These are phyloP conservation scores for Reutealis trisperma DNA, from an alignment of 345 rosid genomes.

Conservation along the genomic window DNA sequence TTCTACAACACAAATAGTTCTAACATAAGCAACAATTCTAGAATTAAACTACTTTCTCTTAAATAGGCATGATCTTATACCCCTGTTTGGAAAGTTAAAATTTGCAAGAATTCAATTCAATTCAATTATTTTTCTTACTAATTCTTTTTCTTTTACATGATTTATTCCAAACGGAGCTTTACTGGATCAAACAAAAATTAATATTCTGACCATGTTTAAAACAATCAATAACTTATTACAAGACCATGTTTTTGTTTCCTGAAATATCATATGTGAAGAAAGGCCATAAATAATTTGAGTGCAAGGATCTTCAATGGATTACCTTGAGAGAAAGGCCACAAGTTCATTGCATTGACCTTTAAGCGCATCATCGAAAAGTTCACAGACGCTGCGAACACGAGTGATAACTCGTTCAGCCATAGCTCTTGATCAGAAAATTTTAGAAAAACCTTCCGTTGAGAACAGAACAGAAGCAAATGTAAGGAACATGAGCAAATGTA, in stretches of 20 bases:
- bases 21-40: neutral
- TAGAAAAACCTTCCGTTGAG: neutral
- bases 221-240: neutral
- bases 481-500: conserved; percentile 4
- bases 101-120: too few relatives aligned
- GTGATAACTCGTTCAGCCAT: conserved; percentile 59
- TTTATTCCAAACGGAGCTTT: too few relatives aligned
- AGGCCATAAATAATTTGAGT: neutral
- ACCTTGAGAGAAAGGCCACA: conserved; percentile 75
- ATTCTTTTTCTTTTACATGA: too few relatives aligned
- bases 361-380: conserved; percentile 74
- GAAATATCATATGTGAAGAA: too few relatives aligned
- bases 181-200: neutral
- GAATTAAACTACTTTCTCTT: too few relatives aligned
- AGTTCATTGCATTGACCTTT: conserved; percentile 60
- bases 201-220: neutral
- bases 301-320: neutral
- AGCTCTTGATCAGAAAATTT: conserved; percentile 22
- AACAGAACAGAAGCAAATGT: too few relatives aligned
- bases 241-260: neutral
- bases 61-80: too few relatives aligned
- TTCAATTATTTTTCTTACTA: too few relatives aligned
- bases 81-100: too few relatives aligned
- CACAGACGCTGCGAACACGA: conserved; percentile 66
- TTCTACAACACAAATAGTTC: conserved; percentile 36